Evolutionary conservation across 2,329 filamentous ascomycete species (phyloP).

Genomic region (Verticillium isaacii): DNA sequence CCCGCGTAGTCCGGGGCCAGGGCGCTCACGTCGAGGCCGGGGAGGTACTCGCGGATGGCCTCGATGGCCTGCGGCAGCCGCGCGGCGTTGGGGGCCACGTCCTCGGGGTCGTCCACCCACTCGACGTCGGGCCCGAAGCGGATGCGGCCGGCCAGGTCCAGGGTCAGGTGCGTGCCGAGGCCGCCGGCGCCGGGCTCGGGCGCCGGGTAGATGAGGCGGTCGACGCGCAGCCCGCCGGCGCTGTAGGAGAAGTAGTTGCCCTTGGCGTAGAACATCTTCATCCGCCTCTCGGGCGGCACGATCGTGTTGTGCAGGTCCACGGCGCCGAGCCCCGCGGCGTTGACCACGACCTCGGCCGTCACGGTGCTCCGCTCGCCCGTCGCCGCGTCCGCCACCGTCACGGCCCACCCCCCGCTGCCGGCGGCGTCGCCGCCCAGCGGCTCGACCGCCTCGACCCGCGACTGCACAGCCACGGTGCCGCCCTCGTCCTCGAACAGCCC

Average conservation of each 20-base stretch:
- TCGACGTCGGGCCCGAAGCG: conserved; percentile 95
- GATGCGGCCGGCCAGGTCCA: conserved; percentile 79
- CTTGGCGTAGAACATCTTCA: conserved; percentile 76
- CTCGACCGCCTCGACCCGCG: conserved; percentile 57
- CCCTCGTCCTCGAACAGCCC: conserved; percentile 73
- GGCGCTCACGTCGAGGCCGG: conserved; percentile 59
- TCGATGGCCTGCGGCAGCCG: conserved; percentile 62
- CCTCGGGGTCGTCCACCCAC: conserved; percentile 70
- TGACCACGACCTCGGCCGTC: conserved; percentile 73
- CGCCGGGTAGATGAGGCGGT: conserved; percentile 80
- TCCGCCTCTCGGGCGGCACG: conserved; percentile 50
- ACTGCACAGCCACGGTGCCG: conserved; percentile 68
- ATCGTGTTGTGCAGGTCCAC: conserved; percentile 79
- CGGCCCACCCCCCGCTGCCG: conserved; percentile 63
- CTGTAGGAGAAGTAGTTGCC: conserved; percentile 92
- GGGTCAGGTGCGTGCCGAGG: conserved; percentile 86
- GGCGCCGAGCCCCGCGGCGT: conserved; percentile 78
- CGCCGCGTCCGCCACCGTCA: conserved; percentile 46
- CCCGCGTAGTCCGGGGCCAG: conserved; percentile 84
- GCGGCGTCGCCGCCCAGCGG: conserved; percentile 30
- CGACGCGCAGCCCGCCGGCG: conserved; percentile 46
- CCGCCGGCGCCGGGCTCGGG: conserved; percentile 78
- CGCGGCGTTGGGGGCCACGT: conserved; percentile 63
- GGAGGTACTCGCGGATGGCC: conserved; percentile 77
- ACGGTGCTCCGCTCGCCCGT: conserved; percentile 52